Conservation (phyloP, 202 grass and related monocot genomes). For the Elaeis oleifera region DNA sequence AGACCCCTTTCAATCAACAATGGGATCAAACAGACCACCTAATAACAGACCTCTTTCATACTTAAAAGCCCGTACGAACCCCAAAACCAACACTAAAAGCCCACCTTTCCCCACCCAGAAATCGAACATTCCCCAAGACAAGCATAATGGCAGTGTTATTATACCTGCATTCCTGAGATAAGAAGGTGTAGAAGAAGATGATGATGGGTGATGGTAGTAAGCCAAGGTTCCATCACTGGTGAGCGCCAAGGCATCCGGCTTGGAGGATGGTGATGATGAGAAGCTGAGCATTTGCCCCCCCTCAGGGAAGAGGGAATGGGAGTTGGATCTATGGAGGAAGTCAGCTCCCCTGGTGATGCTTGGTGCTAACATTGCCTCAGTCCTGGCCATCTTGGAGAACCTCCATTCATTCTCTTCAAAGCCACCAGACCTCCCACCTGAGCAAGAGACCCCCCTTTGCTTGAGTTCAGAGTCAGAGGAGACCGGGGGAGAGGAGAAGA, state of each 20-base stretch:
- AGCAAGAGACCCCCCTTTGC: neutral
- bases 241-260: constrained; percentile 18
- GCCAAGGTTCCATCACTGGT: constrained; percentile 18
- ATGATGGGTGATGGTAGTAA: constrained; percentile 14
- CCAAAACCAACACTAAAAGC: neutral
- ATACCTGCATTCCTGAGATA: constrained; percentile 23
- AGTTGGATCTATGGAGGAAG: constrained; percentile 27
- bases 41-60: neutral
- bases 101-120: neutral
- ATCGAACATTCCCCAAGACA: neutral
- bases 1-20: constrained; percentile 35
- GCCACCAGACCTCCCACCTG: constrained; percentile 6
- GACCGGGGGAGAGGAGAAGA: constrained; percentile 3
- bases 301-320: constrained; percentile 28
- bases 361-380: neutral
- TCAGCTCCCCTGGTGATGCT: constrained; percentile 14
- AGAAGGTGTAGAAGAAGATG: constrained; percentile 18
- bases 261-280: constrained; percentile 32
- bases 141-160: neutral
- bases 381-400: constrained; percentile 14
- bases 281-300: constrained; percentile 73
- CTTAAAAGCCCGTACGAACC: neutral
- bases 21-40: constrained; percentile 23
- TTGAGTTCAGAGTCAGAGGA: constrained; percentile 4
- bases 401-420: constrained; percentile 11